These are phyloP conservation scores for Chytriomyces sp. DNA, from an alignment of 192 early-diverging fungal species.

Conservation along the genomic window DNA sequence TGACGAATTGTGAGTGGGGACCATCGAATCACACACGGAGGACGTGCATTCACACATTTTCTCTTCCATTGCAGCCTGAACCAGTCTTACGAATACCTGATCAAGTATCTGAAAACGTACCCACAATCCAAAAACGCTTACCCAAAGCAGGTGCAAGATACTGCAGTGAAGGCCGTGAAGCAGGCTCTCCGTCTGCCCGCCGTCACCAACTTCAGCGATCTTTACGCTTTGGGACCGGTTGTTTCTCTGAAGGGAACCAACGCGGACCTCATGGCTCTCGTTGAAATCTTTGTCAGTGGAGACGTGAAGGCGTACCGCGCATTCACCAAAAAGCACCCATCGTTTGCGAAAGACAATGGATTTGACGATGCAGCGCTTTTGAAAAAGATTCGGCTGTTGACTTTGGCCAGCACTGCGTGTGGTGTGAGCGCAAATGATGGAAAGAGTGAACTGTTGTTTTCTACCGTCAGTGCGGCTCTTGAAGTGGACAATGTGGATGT, in stretches of 20 bases:
- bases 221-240: slow-evolving; percentile 70
- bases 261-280: slow-evolving; percentile 64
- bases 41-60: neutral
- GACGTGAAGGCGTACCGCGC: slow-evolving; percentile 67
- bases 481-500: slow-evolving; percentile 80
- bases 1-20: slow-evolving; percentile 61
- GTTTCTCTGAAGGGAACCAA: slow-evolving; percentile 58
- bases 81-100: slow-evolving; percentile 60
- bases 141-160: slow-evolving; percentile 56
- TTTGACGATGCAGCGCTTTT: slow-evolving; percentile 59
- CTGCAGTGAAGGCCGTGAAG: slow-evolving; percentile 69
- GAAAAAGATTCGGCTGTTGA: slow-evolving; percentile 86
- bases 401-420: slow-evolving; percentile 78
- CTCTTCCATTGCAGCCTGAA: slow-evolving; percentile 30
- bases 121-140: slow-evolving; percentile 39
- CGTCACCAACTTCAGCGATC: slow-evolving; percentile 79
- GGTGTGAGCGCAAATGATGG: slow-evolving; percentile 55
- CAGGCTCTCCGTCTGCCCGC: slow-evolving; percentile 67
- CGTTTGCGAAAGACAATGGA: slow-evolving; percentile 61
- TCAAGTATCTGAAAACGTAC: slow-evolving; percentile 70
- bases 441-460: slow-evolving; percentile 70
- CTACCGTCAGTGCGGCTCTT: slow-evolving; percentile 73
- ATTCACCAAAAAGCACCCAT: slow-evolving; percentile 62
- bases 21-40: neutral
- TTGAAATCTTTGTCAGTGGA: slow-evolving; percentile 71